Evolutionary conservation across 78 protist species (phyloP), one percentile per base, ranked within the genome.

Genomic region (Dictyostelium firmibasis): DNA sequence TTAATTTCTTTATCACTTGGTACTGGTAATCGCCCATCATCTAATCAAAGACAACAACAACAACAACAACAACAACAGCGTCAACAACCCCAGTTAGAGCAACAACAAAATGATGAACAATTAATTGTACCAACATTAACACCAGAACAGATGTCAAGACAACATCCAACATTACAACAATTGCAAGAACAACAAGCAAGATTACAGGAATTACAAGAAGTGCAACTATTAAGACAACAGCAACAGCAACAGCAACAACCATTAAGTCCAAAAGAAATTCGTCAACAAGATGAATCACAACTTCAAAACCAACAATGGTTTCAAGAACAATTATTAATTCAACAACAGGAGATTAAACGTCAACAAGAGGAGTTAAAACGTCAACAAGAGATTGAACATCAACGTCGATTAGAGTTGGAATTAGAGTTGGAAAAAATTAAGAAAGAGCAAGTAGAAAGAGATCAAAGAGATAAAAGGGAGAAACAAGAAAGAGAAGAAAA

Each of bases 1-100:
- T 67, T 67, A 27, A 67, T 67, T 67, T 67, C 75, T 27, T 67
- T 67, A 67, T 67, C 75, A 67, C 75, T 67, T 10, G 75, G 75
- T 11, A 16, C 74, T 2, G 75, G 75, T 67, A 57, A 57, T 57
- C 67, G 67, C 20, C 20, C 67, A 20, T 25, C 75, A 67, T 11
- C 1, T 27, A 67, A 67, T 25, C 75, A 67, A 14, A 57, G 67
- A 57, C 67, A 57, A 57, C 67, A 60, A 60, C 69, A 18, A 60
- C 23, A 60, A 60, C 29, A 60, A 60, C 27, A 18, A 18, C 23
- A 60, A 60, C 29, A 60, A 60, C 69, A 18, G 1, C 23, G 16
- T 11, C 69, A 60, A 60, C 69, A 57, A 57, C 27, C 3, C 1
- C 18, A 8, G 2, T 1, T 10, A 50, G 20, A 57, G 18, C 20